Percentiles rank a stretch among this genome's conserved stretches.
These are phyloP conservation scores for Sonneratia caseolaris DNA, from an alignment of 345 rosid species.

Conservation along the genomic window DNA sequence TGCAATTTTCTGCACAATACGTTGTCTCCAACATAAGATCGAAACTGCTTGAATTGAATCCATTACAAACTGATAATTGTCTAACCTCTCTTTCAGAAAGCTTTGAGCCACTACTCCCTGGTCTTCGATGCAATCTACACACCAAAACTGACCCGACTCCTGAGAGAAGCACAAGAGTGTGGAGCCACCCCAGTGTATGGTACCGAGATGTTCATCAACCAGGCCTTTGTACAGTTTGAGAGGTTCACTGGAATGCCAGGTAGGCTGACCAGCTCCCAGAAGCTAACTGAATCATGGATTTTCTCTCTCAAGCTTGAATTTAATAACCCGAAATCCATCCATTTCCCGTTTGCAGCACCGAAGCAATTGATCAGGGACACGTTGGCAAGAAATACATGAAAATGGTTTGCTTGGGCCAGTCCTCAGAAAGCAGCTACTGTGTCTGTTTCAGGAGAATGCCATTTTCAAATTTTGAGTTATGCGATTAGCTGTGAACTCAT, in stretches of 20 bases:
- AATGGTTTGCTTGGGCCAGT: neutral
- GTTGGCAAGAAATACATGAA: slow-evolving; percentile 31
- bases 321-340: neutral
- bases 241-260: slow-evolving; percentile 58
- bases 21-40: neutral
- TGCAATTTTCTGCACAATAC: neutral
- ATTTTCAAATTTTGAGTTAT: slow-evolving; percentile 7
- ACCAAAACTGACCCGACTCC: slow-evolving; percentile 47
- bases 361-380: slow-evolving; percentile 39
- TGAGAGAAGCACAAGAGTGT: slow-evolving; percentile 42
- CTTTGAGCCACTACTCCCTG: slow-evolving; percentile 40
- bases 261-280: slow-evolving; percentile 13
- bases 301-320: neutral
- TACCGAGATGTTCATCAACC: slow-evolving; percentile 47
- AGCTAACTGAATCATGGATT: neutral
- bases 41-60: neutral
- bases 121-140: slow-evolving; percentile 57
- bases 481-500: slow-evolving; percentile 12
- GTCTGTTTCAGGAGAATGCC: slow-evolving; percentile 4
- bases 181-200: slow-evolving; percentile 44
- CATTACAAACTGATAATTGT: neutral
- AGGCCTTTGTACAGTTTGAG: slow-evolving; percentile 49
- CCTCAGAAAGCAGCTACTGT: neutral
- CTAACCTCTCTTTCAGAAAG: slow-evolving; percentile 21
- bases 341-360: slow-evolving; percentile 31